Conservation (phyloP, 1,139 yeast species). For the Magnusiomyces tetraspermus region DNA sequence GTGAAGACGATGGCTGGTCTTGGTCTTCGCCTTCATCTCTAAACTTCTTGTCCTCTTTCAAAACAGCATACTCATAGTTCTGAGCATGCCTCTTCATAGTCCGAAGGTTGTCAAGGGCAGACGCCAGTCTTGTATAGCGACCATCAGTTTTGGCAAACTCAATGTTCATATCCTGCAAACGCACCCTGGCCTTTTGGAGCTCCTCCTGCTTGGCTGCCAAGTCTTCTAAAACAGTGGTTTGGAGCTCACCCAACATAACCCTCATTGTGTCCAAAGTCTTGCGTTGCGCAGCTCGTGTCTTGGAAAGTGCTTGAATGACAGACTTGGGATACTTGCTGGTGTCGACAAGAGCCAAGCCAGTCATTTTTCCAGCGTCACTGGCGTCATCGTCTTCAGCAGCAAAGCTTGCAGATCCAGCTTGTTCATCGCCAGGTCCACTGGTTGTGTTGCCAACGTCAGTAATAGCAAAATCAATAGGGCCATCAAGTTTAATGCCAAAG, state of each 20-base stretch:
- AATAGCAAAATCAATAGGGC: neutral
- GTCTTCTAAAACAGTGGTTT: conserved; percentile 43
- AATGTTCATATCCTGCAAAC: neutral
- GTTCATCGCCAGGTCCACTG: neutral
- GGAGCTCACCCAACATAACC: conserved; percentile 23
- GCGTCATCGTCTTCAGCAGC: neutral
- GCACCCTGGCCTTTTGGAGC: conserved; percentile 24
- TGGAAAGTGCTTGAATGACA: conserved; percentile 3
- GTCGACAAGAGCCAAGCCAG: neutral
- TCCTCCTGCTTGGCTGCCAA: conserved; percentile 38
- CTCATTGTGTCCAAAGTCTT: conserved; percentile 31
- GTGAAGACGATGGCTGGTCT: conserved; percentile 12
- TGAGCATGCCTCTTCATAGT: conserved; percentile 32
- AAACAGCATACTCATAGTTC: conserved; percentile 49
- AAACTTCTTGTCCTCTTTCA: conserved; percentile 47
- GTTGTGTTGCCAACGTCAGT: neutral
- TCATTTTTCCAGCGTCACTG: neutral
- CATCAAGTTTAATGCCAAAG: conserved; percentile 47
- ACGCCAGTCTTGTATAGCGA: conserved; percentile 18
- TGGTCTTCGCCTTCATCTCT: conserved; percentile 30
- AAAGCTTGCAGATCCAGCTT: neutral
- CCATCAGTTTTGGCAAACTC: conserved; percentile 36
- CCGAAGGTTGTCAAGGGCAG: neutral
- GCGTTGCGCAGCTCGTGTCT: conserved; percentile 33
- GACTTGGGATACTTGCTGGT: neutral